A percentile compares a stretch with the other conserved stretches of the same genome.
phyloP scores from a whole-genome alignment of 257 asterid species.

The Solanum infundibuliforme region DNA sequence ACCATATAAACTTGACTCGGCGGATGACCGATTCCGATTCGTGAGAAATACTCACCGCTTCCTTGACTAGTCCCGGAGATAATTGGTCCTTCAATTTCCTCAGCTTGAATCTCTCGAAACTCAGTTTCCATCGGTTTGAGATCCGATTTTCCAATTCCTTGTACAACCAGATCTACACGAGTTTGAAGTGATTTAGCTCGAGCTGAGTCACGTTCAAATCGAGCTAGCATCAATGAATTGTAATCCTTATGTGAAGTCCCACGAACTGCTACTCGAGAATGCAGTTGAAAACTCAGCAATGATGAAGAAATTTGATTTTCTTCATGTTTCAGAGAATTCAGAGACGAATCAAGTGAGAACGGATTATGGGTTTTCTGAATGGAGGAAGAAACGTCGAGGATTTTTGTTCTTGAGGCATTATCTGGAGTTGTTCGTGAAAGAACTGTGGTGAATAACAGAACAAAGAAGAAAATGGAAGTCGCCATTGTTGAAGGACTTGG shows the following conservation, averaged over 20 bases:
- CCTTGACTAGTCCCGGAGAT: slow-evolving; percentile 91
- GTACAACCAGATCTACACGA: slow-evolving; percentile 58
- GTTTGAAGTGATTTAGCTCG: slow-evolving; percentile 63
- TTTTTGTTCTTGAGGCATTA: slow-evolving; percentile 10
- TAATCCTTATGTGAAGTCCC: slow-evolving; percentile 38
- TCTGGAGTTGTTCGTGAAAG: slow-evolving; percentile 34
- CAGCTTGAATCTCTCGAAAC: slow-evolving; percentile 19
- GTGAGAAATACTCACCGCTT: slow-evolving; percentile 92
- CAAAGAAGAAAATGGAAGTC: slow-evolving; percentile 9
- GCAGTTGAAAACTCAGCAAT: slow-evolving; percentile 39
- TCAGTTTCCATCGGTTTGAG: slow-evolving; percentile 53
- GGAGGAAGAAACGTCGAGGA: slow-evolving; percentile 43
- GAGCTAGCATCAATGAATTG: slow-evolving; percentile 38
- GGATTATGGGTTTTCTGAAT: slow-evolving; percentile 31
- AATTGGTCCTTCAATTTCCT: slow-evolving; percentile 54
- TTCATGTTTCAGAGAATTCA: slow-evolving; percentile 26
- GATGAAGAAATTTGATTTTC: slow-evolving; percentile 5
- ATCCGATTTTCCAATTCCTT: slow-evolving; percentile 45
- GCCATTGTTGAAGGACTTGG: slow-evolving; percentile 18
- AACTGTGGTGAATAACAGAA: slow-evolving; percentile 17
- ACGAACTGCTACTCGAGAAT: slow-evolving; percentile 52
- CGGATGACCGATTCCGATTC: slow-evolving; percentile 80
- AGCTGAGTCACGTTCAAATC: slow-evolving; percentile 72
- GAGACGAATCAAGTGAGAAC: slow-evolving; percentile 18
- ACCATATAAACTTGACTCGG: slow-evolving; percentile 68